Percentiles rank a stretch among this genome's conserved stretches.
These are phyloP conservation scores for Xerophyta viscosa DNA, from an alignment of 106 monocot species.

Conservation along the genomic window DNA sequence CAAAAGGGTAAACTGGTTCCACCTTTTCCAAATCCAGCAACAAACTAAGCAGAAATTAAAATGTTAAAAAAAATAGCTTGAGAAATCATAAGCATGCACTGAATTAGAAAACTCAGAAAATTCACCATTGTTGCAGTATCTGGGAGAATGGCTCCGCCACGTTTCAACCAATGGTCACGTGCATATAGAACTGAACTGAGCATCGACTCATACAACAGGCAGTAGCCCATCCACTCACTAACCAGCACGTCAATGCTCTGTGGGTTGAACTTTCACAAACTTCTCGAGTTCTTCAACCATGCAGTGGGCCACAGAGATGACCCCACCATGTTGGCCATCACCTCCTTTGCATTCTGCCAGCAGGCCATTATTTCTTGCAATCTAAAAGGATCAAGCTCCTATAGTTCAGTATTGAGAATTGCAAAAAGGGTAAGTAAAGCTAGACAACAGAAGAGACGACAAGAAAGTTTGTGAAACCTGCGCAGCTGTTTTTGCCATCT, in stretches of 20 bases:
- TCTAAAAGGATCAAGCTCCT: constrained; percentile 23
- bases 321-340: constrained; percentile 28
- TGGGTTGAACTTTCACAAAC: constrained; percentile 35
- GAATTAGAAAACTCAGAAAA: neutral
- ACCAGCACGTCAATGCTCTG: constrained; percentile 81
- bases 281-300: constrained; percentile 92
- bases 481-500: constrained; percentile 81
- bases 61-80: neutral
- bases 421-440: too few species aligned
- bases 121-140: constrained; percentile 87
- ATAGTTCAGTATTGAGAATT: neutral
- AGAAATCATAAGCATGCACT: neutral
- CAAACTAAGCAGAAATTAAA: constrained; percentile 41
- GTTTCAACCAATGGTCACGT: constrained; percentile 87
- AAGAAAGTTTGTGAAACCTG: too few species aligned
- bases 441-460: too few species aligned
- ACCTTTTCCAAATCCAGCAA: constrained; percentile 89
- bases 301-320: constrained; percentile 61
- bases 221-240: constrained; percentile 99
- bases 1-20: constrained; percentile 85
- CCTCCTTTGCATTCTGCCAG: constrained; percentile 14
- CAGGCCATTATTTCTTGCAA: constrained; percentile 70
- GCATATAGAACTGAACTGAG: constrained; percentile 92
- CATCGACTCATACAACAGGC: constrained; percentile 88
- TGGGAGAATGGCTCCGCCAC: constrained; percentile 90